Conservation (phyloP, 805 yeast genomes). For the Metschnikowia gelsemii region DNA sequence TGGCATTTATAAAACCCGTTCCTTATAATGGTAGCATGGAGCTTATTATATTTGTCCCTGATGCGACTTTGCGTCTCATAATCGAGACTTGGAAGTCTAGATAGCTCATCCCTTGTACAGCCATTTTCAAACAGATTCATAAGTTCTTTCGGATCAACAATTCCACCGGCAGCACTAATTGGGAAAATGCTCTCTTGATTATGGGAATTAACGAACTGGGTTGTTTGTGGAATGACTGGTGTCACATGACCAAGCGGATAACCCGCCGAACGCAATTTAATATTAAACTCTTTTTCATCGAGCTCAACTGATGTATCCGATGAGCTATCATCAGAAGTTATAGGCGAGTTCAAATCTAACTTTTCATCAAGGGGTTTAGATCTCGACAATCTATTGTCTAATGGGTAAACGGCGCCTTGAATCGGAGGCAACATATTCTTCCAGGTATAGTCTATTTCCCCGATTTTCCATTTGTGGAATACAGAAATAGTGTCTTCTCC, state of each 20-base stretch:
- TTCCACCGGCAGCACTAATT: conserved; percentile 18
- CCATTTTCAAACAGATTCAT: conserved; percentile 59
- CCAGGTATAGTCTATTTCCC: conserved; percentile 66
- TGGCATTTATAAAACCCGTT: conserved; percentile 71
- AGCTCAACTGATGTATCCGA: conserved; percentile 15
- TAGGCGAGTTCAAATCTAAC: conserved; percentile 13
- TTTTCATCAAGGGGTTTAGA: conserved; percentile 4
- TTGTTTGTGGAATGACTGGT: conserved; percentile 55
- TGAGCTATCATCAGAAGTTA: conserved; percentile 13
- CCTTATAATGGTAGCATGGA: conserved; percentile 54
- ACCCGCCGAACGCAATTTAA: conserved; percentile 28
- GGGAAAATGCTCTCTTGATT: conserved; percentile 39
- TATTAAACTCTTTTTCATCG: conserved; percentile 9
- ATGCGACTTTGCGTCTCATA: conserved; percentile 60
- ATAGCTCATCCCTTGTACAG: conserved; percentile 55
- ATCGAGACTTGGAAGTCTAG: conserved; percentile 62
- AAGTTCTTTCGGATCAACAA: conserved; percentile 55
- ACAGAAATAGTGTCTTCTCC: conserved; percentile 51
- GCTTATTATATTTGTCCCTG: conserved; percentile 54
- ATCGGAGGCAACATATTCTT: conserved; percentile 80
- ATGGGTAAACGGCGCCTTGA: conserved; percentile 62
- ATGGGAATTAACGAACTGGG: conserved; percentile 36
- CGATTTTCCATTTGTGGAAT: conserved; percentile 63
- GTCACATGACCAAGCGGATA: conserved; percentile 40
- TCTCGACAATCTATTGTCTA: not conserved